Evolutionary conservation across 2,329 filamentous ascomycete species (phyloP), one percentile per base, ranked within the genome.

Genomic region (Fusarium mexicanum): DNA sequence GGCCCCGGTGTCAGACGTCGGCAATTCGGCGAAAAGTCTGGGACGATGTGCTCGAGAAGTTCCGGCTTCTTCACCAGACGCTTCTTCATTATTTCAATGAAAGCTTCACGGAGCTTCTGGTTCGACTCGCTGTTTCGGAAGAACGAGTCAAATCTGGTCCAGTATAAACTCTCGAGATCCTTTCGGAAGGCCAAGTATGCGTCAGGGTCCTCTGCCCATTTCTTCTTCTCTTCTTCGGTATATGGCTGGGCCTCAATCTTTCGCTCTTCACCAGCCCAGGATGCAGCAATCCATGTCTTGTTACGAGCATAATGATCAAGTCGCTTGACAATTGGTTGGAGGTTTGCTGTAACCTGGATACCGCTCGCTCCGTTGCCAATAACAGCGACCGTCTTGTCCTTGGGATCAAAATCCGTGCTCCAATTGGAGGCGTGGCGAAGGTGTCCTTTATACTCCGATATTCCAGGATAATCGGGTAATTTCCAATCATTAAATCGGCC

Each of bases 401-500:
- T 76, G 0, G 85, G 79, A 85, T 90, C 80, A 83, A 87, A 88
- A 0, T 79, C 77, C 5, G 84, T 80, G 64, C 90, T 83, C 90
- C 90, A 92, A 72, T 90, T 85, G 0, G 90, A 90, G 0, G 90
- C 88, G 72, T 92, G 91, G 24, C 89, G 85, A 0, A 92, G 81
- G 1, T 85, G 70, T 0, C 90, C 90, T 76, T 87, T 84, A 78
- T 86, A 92, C 2, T 87, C 82, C 0, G 85, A 70, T 26, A 91
- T 84, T 1, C 90, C 91, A 3, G 87, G 87, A 69, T 91, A 91
- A 35, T 90, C 82, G 1, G 91, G 91, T 1, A 92, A 82, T 65
- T 87, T 88, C 88, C 90, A 92, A 22, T 86, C 87, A 75, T 92
- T 93, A 81, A 93, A 92, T 43, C 88, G 86, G 1, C 91, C 92